Base-by-base conservation (phyloP, 164 flowering plant genomes). In the Nelumbo lutea region DNA sequence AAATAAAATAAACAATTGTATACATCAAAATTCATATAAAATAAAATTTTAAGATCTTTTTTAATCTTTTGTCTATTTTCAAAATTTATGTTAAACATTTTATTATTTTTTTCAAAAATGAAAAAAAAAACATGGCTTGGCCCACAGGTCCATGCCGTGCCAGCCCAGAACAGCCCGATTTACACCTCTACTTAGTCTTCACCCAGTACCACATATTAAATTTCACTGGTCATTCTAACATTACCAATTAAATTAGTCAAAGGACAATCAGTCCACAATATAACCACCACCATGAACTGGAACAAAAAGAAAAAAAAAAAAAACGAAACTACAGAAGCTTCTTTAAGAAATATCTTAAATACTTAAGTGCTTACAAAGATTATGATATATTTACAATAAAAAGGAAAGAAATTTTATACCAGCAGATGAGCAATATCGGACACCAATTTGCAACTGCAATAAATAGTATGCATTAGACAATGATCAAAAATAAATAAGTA, bases 371-470 rank as follows among this genome's bases (percentile, higher is more conserved):
- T 40, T 40, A 39, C 15, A 38, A 3, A 67, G 11, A 56, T 3
- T 38, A 47, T 2, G 1, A n/a, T 9, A 42, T 3, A 47, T 27
- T 41, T 27, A 61, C 56, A 42, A 51, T 51, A 44, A 27, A 47
- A 47, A 14, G 59, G 61, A 15, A 67, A 48, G 27, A 27, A 51
- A 64, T 27, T 41, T 5, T 59, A 43, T 85, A 90, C 96, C 96
- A 77, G 84, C 70, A 74, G 93, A 83, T 58, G 96, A 88, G 74
- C 79, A 90, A 56, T 62, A 66, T 15, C 86, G 83, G 8, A 78
- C 74, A 58, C 88, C 85, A 65, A 45, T 62, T 59, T 66, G 83
- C 77, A 78, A 72, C 93, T 87, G 89, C 71, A 73, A 77, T 56
- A 52, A 59, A 59, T n/a, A 61, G 42, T 64, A n/a, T 72, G 6